Percentiles rank a stretch among this genome's conserved stretches.
Conservation (phyloP, 768 basidiomycete genomes). For the Boletus tomentosulus region DNA sequence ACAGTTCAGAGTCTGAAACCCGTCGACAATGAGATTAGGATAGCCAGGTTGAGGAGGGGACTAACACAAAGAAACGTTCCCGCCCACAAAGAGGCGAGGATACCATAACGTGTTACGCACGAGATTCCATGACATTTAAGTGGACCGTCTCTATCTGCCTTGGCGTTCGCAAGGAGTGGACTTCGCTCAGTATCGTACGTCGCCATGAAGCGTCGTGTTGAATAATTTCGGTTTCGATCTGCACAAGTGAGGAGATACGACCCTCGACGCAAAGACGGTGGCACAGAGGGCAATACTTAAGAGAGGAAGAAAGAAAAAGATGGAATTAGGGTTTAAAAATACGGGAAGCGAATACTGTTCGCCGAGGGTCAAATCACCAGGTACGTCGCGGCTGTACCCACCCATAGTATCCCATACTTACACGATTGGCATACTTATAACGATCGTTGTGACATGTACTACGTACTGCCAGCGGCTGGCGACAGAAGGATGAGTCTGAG, state of each 20-base stretch:
- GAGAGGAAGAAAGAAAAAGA: not conserved
- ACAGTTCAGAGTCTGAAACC: conserved; percentile 12
- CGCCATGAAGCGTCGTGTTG: not conserved
- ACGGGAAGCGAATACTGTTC: not conserved
- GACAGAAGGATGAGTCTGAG: not conserved
- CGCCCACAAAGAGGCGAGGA: conserved; percentile 64
- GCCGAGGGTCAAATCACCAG: too few species aligned
- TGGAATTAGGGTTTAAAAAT: not conserved
- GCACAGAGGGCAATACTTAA: too few species aligned
- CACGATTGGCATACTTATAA: too few species aligned
- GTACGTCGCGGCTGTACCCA: too few species aligned
- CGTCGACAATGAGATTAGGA: not conserved
- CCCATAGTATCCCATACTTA: too few species aligned
- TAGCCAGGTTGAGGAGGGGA: not conserved
- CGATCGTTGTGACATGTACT: too few species aligned
- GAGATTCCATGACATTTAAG: conserved; percentile 60
- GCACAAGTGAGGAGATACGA: not conserved
- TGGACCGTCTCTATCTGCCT: not conserved
- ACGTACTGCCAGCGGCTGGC: too few species aligned
- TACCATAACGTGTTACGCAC: conserved; percentile 50
- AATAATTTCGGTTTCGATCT: not conserved
- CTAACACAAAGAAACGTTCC: conserved; percentile 70
- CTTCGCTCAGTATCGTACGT: conserved; percentile 19
- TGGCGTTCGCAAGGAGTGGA: conserved; percentile 20
- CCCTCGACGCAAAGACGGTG: too few species aligned